phyloP scores from a whole-genome alignment of 352 stramenopile species.

The Phytophthora chlamydospora region DNA sequence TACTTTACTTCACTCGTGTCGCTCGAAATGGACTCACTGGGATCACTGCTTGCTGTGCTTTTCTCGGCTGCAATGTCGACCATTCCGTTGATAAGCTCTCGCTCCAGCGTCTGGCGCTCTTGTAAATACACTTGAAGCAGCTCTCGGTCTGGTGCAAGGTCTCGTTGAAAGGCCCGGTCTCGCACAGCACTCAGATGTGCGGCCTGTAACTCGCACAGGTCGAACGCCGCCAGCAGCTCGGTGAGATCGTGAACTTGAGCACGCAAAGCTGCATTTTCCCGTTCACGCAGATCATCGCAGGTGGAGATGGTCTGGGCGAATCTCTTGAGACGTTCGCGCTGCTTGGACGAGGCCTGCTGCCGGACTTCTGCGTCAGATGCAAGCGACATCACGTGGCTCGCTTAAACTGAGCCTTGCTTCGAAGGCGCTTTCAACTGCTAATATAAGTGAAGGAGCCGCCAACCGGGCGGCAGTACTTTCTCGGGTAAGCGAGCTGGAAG shows the following conservation, averaged over 20 bases:
- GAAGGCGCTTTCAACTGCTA: not conserved
- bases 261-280: conserved; percentile 25
- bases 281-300: conserved; percentile 15
- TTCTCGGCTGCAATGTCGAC: not conserved
- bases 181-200: conserved; percentile 23
- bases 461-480: conserved; percentile 5
- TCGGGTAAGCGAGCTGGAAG: conserved; percentile 6
- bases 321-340: conserved; percentile 3
- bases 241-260: conserved; percentile 35
- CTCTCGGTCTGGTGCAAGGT: conserved; percentile 22
- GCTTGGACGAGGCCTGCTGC: not conserved
- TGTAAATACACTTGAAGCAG: conserved; percentile 15
- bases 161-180: conserved; percentile 34
- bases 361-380: not conserved
- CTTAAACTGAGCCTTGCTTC: too few relatives aligned
- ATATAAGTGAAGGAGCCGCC: not conserved
- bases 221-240: conserved; percentile 33
- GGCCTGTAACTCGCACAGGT: conserved; percentile 33
- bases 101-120: conserved; percentile 19
- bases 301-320: conserved; percentile 12
- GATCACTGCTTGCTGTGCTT: not conserved
- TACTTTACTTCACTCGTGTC: conserved; percentile 1
- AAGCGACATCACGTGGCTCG: too few relatives aligned
- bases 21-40: not conserved
- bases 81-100: conserved; percentile 7